phyloP scores from a whole-genome alignment of 192 early-diverging fungal genomes.

The Oehlia diaphana region DNA sequence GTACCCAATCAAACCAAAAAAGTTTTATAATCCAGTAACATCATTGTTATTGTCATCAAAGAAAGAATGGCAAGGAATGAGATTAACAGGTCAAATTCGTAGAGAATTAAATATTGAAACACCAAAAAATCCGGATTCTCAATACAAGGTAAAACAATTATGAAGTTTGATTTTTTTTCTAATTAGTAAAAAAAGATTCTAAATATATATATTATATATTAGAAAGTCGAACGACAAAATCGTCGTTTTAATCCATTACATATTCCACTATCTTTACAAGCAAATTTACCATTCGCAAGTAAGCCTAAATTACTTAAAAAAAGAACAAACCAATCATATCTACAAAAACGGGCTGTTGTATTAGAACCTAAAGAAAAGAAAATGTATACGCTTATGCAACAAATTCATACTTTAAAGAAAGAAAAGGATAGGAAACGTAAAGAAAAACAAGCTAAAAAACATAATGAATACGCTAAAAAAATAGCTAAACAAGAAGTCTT shows the following conservation, averaged over 20 bases:
- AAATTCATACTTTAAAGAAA: constrained; percentile 83
- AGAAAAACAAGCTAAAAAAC: constrained; percentile 54
- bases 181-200: too few species aligned
- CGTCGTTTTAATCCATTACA: constrained; percentile 81
- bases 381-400: constrained; percentile 79
- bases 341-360: constrained; percentile 80
- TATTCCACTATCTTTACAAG: constrained; percentile 79
- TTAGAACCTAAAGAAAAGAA: constrained; percentile 90
- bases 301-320: constrained; percentile 75
- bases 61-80: constrained; percentile 85
- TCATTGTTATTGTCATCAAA: constrained; percentile 80
- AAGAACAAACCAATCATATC: constrained; percentile 50
- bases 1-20: constrained; percentile 93
- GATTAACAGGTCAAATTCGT: constrained; percentile 83
- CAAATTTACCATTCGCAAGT: constrained; percentile 84
- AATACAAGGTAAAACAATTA: constrained; percentile 66
- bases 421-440: constrained; percentile 84
- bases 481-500: constrained; percentile 49
- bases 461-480: constrained; percentile 57
- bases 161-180: not conserved
- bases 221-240: constrained; percentile 73
- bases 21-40: constrained; percentile 98
- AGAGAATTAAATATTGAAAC: constrained; percentile 60
- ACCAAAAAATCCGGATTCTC: constrained; percentile 81
- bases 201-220: constrained; percentile 6